Base-by-base conservation (phyloP, 495 filamentous ascomycete species). In the Cercophora scortea region DNA sequence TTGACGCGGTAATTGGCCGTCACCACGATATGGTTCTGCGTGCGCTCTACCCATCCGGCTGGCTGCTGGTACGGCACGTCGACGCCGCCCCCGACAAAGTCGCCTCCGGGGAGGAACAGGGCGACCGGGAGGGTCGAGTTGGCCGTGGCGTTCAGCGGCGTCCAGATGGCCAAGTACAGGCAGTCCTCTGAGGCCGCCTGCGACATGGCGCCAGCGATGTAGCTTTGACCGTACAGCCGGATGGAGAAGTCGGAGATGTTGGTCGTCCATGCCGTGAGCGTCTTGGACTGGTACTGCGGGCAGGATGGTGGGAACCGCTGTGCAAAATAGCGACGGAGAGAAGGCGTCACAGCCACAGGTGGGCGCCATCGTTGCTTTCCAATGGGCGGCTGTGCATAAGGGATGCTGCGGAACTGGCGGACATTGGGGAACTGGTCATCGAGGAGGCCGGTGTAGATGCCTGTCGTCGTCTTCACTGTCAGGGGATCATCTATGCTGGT, bases 21-120 rank as follows among this genome's bases (percentile, higher is more conserved):
- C 6, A 84, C 77, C 25, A 83, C 76, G 17, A 85, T 72, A 38
- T 82, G 67, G 6, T 66, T 66, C 38, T 77, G 67, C n/a, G 66
- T 65, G 19, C 69, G 55, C 45, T 72, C 52, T 18, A 77, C 66
- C 65, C 74, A 74, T 36, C 57, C 45, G 15, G 60, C 42, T 5
- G 76, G 75, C 19, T 69, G 55, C 55, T 80, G 73, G 38, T 71
- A 72, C 7, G 67, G 69, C 8, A 71, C 64, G 49, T 70, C 64
- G 35, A 69, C 53, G 15, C 73, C 72, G 6, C 73, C 75, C 13
- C 59, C 58, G 32, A 50, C 53, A 44, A 73, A 76, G 13, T 67
- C 72, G 18, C 76, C 78, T 1, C 77, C 77, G 6, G 68, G 62
- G 4, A 78, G 52, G 51, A 70, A 81, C n/a, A 79, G 53, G 3